Evolutionary conservation across 345 rosid genomes (phyloP).

Genomic region (Eucalyptus curtisii): DNA sequence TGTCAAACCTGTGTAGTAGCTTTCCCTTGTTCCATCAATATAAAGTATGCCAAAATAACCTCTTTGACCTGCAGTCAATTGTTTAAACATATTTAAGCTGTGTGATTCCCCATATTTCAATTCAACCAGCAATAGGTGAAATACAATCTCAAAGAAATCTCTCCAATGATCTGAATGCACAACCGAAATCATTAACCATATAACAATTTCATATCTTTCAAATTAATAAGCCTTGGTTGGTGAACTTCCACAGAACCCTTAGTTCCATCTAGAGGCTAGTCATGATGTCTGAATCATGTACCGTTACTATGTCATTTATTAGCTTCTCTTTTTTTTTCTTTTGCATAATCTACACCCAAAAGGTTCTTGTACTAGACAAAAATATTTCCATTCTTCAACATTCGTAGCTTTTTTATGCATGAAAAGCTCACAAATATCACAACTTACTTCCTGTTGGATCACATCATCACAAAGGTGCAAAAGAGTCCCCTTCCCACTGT

Average conservation of each 20-base stretch:
- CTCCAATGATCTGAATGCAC: not conserved
- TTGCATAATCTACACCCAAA: not conserved
- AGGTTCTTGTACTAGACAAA: not conserved
- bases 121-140: not conserved
- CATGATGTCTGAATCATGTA: not conserved
- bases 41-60: slow-evolving; percentile 78
- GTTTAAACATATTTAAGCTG: not conserved
- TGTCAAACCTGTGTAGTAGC: slow-evolving; percentile 64
- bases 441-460: slow-evolving; percentile 94
- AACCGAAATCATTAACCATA: not conserved
- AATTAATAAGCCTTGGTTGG: not conserved
- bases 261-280: not conserved
- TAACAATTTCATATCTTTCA: not conserved
- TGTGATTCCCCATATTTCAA: not conserved
- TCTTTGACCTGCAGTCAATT: slow-evolving; percentile 68
- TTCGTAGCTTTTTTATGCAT: not conserved
- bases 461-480: slow-evolving; percentile 96
- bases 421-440: not conserved
- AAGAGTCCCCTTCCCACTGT: slow-evolving; percentile 94
- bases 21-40: slow-evolving; percentile 95
- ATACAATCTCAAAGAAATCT: not conserved
- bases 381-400: not conserved
- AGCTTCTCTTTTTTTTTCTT: not conserved
- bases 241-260: not conserved
- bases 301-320: not conserved